phyloP scores from a whole-genome alignment of 2,329 filamentous ascomycete species.

The Chaetomium strumarium region DNA sequence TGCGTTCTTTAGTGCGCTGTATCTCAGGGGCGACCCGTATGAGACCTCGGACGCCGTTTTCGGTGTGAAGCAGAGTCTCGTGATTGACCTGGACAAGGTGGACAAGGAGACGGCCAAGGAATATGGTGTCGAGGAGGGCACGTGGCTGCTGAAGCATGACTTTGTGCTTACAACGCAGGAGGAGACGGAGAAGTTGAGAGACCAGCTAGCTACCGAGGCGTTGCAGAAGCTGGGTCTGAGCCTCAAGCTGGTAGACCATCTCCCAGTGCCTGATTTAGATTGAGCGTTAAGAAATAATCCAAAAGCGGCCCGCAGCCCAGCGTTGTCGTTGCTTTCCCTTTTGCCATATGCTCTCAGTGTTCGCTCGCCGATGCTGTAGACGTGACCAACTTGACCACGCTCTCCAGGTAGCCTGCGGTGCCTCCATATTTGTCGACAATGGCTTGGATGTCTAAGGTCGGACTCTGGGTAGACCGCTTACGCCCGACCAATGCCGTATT shows the following conservation, averaged over 20 bases:
- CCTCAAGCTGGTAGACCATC: constrained; percentile 68
- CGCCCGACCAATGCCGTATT: constrained; percentile 78
- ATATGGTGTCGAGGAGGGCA: constrained; percentile 59
- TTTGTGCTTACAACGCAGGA: constrained; percentile 71
- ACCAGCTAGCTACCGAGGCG: constrained; percentile 58
- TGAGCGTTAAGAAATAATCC: constrained; percentile 22
- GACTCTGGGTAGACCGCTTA: constrained; percentile 27
- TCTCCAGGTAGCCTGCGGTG: constrained; percentile 52
- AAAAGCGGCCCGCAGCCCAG: neutral
- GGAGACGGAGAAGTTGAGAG: constrained; percentile 61
- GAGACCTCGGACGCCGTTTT: constrained; percentile 82
- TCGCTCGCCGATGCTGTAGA: neutral
- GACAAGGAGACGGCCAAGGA: constrained; percentile 49
- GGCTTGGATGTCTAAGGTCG: constrained; percentile 36
- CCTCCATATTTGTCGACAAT: constrained; percentile 49
- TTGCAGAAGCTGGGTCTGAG: constrained; percentile 60
- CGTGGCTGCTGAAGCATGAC: constrained; percentile 61
- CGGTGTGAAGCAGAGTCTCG: constrained; percentile 73
- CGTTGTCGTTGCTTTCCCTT: constrained; percentile 1
- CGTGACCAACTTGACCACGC: constrained; percentile 53
- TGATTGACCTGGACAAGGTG: constrained; percentile 56
- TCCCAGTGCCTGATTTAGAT: constrained; percentile 66
- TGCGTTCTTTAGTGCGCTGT: constrained; percentile 55
- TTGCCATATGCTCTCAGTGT: constrained; percentile 4
- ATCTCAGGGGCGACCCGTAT: constrained; percentile 71